Percentiles rank a stretch among this genome's conserved stretches.
phyloP scores from a whole-genome alignment of 2,329 filamentous ascomycete genomes.

The Acarospora socialis region DNA sequence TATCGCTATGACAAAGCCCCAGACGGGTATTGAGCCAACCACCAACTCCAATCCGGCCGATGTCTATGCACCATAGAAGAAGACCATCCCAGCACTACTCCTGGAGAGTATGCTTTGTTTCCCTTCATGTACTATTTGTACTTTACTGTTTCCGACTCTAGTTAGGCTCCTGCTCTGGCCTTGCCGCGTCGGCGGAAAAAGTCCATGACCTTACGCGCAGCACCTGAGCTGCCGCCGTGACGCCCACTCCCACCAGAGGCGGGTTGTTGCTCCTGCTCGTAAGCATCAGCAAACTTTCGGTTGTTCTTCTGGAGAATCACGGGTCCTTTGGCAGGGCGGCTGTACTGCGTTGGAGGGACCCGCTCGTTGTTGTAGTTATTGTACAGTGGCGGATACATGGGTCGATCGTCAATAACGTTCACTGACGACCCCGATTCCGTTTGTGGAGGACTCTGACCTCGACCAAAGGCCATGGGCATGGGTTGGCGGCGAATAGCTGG shows the following conservation, averaged over 20 bases:
- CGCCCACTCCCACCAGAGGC: slow-evolving; percentile 43
- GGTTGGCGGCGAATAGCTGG: too few species aligned
- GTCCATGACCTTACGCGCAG: slow-evolving; percentile 91
- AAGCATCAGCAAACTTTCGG: slow-evolving; percentile 73
- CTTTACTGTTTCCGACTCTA: slow-evolving; percentile 21
- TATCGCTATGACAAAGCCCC: too few species aligned
- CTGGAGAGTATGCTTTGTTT: too few species aligned
- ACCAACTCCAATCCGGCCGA: too few species aligned
- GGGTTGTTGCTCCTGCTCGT: slow-evolving; percentile 51
- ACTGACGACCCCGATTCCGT: slow-evolving; percentile 12
- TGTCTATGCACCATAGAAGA: too few species aligned
- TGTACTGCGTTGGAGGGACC: slow-evolving; percentile 29
- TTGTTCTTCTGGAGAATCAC: slow-evolving; percentile 71
- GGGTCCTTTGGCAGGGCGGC: slow-evolving; percentile 26
- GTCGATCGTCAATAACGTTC: slow-evolving; percentile 18
- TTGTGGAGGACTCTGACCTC: slow-evolving; percentile 15
- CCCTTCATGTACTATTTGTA: too few species aligned
- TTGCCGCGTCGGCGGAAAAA: slow-evolving; percentile 84
- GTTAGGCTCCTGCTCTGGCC: slow-evolving; percentile 47
- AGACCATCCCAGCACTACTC: too few species aligned
- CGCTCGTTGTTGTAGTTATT: slow-evolving; percentile 26
- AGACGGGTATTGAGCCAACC: too few species aligned
- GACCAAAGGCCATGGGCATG: slow-evolving; percentile 12
- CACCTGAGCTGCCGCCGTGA: slow-evolving; percentile 70
- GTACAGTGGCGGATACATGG: slow-evolving; percentile 36